Evolutionary conservation across 768 basidiomycete genomes (phyloP).

Genomic region (Kwoniella sp.): DNA sequence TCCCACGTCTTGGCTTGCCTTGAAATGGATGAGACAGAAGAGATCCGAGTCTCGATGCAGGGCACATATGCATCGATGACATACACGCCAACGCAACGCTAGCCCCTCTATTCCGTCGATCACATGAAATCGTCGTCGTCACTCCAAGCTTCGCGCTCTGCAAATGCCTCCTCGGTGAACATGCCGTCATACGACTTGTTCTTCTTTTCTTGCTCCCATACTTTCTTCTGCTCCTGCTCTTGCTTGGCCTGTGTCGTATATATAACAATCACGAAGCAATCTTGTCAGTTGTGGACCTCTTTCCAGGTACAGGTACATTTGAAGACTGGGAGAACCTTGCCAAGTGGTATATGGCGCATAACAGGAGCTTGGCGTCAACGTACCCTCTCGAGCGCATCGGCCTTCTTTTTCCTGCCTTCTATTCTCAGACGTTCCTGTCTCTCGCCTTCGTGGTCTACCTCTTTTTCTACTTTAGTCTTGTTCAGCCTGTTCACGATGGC

Average conservation of each 20-base stretch:
- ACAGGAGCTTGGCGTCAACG: slow-evolving; percentile 16
- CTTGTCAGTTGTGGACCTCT: too few species aligned
- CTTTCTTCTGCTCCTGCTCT: slow-evolving; percentile 72
- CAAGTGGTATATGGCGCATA: not conserved
- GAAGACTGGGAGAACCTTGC: too few species aligned
- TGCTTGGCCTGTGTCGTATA: slow-evolving; percentile 75
- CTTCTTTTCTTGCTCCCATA: slow-evolving; percentile 82
- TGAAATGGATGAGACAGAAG: too few species aligned
- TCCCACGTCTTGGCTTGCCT: too few species aligned
- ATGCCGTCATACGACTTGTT: slow-evolving; percentile 83
- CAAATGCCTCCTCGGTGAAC: slow-evolving; percentile 62
- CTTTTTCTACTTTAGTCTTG: slow-evolving; percentile 82
- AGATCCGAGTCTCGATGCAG: too few species aligned
- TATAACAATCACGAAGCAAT: not conserved
- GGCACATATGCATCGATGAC: too few species aligned
- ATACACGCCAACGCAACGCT: too few species aligned
- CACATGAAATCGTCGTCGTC: slow-evolving; percentile 57
- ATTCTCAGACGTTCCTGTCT: slow-evolving; percentile 68
- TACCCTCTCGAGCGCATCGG: slow-evolving; percentile 76
- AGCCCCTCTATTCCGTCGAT: too few species aligned
- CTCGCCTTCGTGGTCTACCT: slow-evolving; percentile 90
- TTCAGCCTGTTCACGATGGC: slow-evolving; percentile 85
- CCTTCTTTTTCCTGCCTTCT: slow-evolving; percentile 60
- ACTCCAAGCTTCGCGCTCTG: slow-evolving; percentile 60
- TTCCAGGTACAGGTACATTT: too few species aligned